Evolutionary conservation across 2,329 filamentous ascomycete genomes (phyloP), one percentile per base, ranked within the genome.

Genomic region (Zopfia rhizophila): DNA sequence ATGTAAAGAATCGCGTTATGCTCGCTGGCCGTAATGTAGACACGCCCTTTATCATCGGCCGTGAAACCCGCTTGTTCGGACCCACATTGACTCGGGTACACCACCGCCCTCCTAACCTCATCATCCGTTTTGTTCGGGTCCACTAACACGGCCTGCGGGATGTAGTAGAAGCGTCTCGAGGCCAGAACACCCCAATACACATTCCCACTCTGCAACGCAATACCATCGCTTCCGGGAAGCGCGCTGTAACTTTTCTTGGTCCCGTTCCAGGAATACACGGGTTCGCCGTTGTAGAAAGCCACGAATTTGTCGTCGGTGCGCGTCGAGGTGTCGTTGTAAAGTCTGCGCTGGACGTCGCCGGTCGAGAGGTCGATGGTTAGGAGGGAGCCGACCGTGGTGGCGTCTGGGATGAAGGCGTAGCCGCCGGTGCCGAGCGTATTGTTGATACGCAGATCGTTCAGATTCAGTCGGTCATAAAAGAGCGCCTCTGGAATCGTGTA

Each of bases 1-100:
- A 75, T 70, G 39, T 76, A 75, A 56, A 72, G 74, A 27, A 76
- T 74, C 4, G 74, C 70, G 44, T 77, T 77, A 30, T 76, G 74
- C 55, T 77, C 74, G 40, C 63, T 69, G 5, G 73, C 72, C 21
- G 66, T 53, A 38, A 76, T 72, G 46, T 75, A 75, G 7, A 77
- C 64, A 1, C 72, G 58, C 1, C 73, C 74, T 10, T 60, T 63
- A 45, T 74, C 71, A 42, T 76, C 74, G 3, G 73, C 72, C 3
- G 72, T 73, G 51, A 75, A 72, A 5, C 73, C 73, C 7, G 72
- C 73, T 52, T 75, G 73, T 41, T 76, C 72, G 2, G 65, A 69
- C 8, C 61, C 72, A 27, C 69, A 66, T 49, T 76, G 66, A 5
- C 73, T 72, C 6, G 72, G 70, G 37, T 69, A 58, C 38, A 71